Conservation (phyloP, 768 basidiomycete genomes). For the Coprinellus micaceus region DNA sequence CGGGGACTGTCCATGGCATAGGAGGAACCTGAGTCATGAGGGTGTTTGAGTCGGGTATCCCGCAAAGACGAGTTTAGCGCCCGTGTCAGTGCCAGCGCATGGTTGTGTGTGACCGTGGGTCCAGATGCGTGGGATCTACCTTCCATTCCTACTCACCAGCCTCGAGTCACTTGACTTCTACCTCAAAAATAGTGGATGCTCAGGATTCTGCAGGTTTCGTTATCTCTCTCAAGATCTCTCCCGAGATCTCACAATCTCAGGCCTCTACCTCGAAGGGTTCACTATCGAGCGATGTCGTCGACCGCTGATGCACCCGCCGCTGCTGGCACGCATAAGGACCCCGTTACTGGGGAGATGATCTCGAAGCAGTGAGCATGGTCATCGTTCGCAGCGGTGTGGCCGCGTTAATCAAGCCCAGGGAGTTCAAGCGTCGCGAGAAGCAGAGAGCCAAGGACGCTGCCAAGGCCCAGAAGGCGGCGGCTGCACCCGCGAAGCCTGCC, state of each 20-base stretch:
- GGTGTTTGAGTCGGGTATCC: no score
- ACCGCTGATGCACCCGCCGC: conserved; percentile 37
- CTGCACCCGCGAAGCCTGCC: conserved; percentile 35
- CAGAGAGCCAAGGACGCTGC: conserved; percentile 77
- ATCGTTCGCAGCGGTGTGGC: neutral
- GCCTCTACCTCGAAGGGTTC: conserved; percentile 11
- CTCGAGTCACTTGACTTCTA: conserved; percentile 12
- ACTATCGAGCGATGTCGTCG: conserved; percentile 38
- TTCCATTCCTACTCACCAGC: no score
- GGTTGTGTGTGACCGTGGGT: no score
- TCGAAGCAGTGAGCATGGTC: conserved; percentile 78
- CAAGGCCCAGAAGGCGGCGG: conserved; percentile 55
- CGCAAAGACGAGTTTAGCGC: no score
- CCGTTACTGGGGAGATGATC: conserved; percentile 92
- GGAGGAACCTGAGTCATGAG: no score
- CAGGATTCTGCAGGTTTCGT: conserved; percentile 26
- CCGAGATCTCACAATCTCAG: no score
- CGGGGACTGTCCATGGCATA: no score
- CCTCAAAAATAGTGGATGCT: conserved; percentile 28
- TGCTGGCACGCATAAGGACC: conserved; percentile 54
- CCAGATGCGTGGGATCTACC: no score
- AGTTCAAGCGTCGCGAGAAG: conserved; percentile 92
- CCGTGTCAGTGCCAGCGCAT: no score
- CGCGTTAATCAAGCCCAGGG: conserved; percentile 49
- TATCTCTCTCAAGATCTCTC: conserved; percentile 16